These are phyloP conservation scores for Nicotiana sylvestris DNA, from an alignment of 257 asterid species.

Conservation along the genomic window DNA sequence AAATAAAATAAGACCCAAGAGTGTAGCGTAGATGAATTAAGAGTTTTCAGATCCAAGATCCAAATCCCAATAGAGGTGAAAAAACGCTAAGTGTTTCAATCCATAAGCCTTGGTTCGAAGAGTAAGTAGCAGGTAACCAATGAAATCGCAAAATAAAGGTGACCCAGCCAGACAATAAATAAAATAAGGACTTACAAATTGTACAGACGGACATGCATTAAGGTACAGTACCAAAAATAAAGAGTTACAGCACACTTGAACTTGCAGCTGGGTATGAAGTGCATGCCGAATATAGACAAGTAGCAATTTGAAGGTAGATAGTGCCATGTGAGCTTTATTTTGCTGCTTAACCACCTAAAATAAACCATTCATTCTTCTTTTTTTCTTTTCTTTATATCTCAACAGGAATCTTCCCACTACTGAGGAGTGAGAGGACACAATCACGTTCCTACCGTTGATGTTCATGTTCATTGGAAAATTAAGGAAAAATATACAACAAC, in stretches of 20 bases:
- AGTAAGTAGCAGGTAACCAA: too few relatives aligned
- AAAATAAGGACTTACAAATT: conserved; percentile 11
- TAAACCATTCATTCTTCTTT: not conserved
- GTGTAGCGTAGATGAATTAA: not conserved
- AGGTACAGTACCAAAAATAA: conserved; percentile 13
- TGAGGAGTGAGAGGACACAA: conserved; percentile 14
- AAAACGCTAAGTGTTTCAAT: too few relatives aligned
- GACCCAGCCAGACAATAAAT: not conserved
- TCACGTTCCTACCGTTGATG: conserved; percentile 9
- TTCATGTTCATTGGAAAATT: conserved; percentile 4
- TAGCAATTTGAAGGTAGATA: not conserved
- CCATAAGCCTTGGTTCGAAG: too few relatives aligned
- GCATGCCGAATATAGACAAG: conserved; percentile 23
- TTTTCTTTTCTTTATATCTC: not conserved
- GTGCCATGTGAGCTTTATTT: conserved; percentile 18
- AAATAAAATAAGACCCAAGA: too few relatives aligned
- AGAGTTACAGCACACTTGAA: not conserved
- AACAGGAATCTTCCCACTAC: conserved; percentile 19
- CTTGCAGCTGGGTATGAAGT: not conserved
- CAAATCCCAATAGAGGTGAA: too few relatives aligned
- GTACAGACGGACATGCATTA: conserved; percentile 30
- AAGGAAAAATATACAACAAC: not conserved
- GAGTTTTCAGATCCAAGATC: too few relatives aligned
- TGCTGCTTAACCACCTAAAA: not conserved
- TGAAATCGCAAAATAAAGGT: too few relatives aligned